phyloP scores from a whole-genome alignment of 495 filamentous ascomycete species.

The Cudoniella acicularis region DNA sequence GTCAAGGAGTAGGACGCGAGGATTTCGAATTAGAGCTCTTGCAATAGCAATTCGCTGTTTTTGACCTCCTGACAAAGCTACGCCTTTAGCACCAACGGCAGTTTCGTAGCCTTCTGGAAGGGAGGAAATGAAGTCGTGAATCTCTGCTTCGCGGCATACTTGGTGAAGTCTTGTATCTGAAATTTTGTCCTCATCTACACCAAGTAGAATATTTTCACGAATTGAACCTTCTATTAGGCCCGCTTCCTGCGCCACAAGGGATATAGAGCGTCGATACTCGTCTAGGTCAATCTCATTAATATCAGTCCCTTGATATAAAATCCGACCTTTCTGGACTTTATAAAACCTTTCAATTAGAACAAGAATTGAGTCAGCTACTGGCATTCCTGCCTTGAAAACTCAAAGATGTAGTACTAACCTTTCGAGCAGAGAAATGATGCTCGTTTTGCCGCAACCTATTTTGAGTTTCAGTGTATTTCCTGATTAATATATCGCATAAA shows the following conservation, averaged over 20 bases:
- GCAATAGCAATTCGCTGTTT: slow-evolving; percentile 73
- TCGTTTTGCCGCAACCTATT: slow-evolving; percentile 66
- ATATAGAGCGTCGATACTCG: slow-evolving; percentile 48
- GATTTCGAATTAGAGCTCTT: slow-evolving; percentile 69
- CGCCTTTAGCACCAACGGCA: slow-evolving; percentile 56
- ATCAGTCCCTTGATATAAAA: slow-evolving; percentile 47
- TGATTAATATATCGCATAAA: neutral
- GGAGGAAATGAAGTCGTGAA: slow-evolving; percentile 55
- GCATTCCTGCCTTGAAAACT: slow-evolving; percentile 51
- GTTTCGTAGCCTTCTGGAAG: slow-evolving; percentile 53
- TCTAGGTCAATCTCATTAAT: slow-evolving; percentile 40
- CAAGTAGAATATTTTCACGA: slow-evolving; percentile 58
- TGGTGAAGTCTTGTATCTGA: slow-evolving; percentile 45
- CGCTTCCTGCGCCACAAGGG: slow-evolving; percentile 61
- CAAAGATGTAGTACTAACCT: slow-evolving; percentile 12
- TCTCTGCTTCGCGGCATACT: slow-evolving; percentile 53
- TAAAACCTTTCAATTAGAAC: too few relatives aligned
- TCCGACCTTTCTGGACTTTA: slow-evolving; percentile 43
- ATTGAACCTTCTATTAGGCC: slow-evolving; percentile 56
- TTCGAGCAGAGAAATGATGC: slow-evolving; percentile 59
- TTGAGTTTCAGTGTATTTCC: neutral
- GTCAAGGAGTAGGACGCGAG: slow-evolving; percentile 66
- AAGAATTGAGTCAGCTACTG: too few relatives aligned
- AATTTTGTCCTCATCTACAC: slow-evolving; percentile 40
- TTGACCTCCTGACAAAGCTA: slow-evolving; percentile 71